Conservation (phyloP, 768 basidiomycete species). For the Termitomyces sp. region DNA sequence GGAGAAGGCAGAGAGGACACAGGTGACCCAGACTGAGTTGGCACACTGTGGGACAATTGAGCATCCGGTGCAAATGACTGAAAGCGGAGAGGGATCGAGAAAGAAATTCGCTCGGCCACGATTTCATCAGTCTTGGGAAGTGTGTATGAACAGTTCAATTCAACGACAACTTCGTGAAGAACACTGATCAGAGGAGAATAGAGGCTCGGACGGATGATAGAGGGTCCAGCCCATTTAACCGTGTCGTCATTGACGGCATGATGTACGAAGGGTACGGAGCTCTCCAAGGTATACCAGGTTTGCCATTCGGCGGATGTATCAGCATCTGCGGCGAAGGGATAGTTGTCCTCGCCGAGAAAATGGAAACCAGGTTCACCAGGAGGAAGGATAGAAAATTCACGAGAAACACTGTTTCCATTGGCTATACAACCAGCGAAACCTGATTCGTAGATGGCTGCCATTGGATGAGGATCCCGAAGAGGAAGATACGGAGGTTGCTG, state of each 20-base stretch:
- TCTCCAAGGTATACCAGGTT: constrained; percentile 59
- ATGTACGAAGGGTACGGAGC: constrained; percentile 42
- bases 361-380: constrained; percentile 40
- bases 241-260: constrained; percentile 20
- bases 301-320: constrained; percentile 19
- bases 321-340: constrained; percentile 41
- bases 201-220: constrained; percentile 39
- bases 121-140: constrained; percentile 29
- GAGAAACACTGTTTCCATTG: constrained; percentile 19
- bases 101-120: constrained; percentile 31
- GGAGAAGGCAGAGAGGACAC: constrained; percentile 13
- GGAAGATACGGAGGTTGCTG: constrained; percentile 63
- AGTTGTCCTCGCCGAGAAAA: constrained; percentile 42
- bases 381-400: constrained; percentile 48
- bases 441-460: constrained; percentile 48
- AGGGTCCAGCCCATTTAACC: constrained; percentile 34
- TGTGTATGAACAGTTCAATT: constrained; percentile 54
- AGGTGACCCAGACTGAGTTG: constrained; percentile 3
- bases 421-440: constrained; percentile 29
- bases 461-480: constrained; percentile 49
- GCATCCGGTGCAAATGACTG: constrained; percentile 35
- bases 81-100: constrained; percentile 48
- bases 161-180: constrained; percentile 46
- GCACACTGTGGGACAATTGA: constrained; percentile 12
- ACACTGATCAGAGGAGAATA: constrained; percentile 54